Evolutionary conservation across 2,329 filamentous ascomycete species (phyloP).

Genomic region (Fonsecaea monophora): DNA sequence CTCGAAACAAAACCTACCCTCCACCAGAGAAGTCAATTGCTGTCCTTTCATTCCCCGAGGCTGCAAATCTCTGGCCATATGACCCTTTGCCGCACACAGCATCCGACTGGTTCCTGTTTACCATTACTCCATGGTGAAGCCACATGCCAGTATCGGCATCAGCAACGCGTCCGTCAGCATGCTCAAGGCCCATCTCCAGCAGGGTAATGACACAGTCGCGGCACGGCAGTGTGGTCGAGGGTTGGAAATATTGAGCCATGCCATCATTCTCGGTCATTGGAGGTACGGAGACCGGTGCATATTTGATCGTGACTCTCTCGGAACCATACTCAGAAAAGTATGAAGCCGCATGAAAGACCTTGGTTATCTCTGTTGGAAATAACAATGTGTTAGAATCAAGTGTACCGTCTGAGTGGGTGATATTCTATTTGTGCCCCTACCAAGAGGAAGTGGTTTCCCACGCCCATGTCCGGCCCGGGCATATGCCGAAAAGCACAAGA

Average conservation of each 20-base stretch:
- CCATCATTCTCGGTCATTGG: conserved; percentile 27
- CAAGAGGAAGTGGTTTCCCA: neutral
- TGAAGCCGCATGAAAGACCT: neutral
- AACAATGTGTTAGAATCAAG: neutral
- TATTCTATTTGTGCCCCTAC: neutral
- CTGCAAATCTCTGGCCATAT: conserved; percentile 19
- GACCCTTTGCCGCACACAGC: conserved; percentile 12
- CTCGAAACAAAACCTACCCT: neutral
- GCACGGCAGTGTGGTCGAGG: conserved; percentile 26
- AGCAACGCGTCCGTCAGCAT: conserved; percentile 43
- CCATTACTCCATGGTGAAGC: conserved; percentile 42
- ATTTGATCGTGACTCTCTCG: conserved; percentile 24
- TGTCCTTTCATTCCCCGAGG: conserved; percentile 21
- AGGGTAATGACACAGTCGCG: conserved; percentile 40
- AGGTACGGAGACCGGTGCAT: conserved; percentile 19
- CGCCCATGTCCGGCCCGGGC: conserved; percentile 14
- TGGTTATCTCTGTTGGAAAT: conserved; percentile 4
- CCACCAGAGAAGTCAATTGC: conserved; percentile 15
- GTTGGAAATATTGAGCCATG: conserved; percentile 20
- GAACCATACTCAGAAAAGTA: conserved; percentile 13
- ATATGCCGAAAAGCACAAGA: conserved; percentile 6
- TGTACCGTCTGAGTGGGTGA: neutral
- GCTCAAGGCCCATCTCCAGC: conserved; percentile 42
- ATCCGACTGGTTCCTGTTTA: conserved; percentile 19
- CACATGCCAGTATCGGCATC: conserved; percentile 45